A percentile compares a stretch with the other conserved stretches of the same genome.
Conservation (phyloP, 2,329 filamentous ascomycete species). For the Neofusicoccum umdonicola region DNA sequence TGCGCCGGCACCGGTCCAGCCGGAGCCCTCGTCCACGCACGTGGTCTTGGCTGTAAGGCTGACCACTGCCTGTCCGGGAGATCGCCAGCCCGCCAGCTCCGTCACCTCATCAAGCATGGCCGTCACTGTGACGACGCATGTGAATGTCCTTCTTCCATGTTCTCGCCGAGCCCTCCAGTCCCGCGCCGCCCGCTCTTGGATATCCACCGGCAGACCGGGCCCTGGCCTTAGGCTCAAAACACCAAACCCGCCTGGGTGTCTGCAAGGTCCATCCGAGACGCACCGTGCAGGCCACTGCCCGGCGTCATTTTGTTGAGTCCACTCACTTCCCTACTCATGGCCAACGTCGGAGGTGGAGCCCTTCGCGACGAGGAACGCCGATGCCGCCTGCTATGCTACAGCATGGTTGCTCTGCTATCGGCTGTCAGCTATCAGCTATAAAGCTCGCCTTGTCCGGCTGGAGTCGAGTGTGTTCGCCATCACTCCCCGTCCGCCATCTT, state of each 20-base stretch:
- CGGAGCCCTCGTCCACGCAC: not conserved
- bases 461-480: not conserved
- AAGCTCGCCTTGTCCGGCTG: not conserved
- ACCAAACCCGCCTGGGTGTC: not conserved
- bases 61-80: not conserved
- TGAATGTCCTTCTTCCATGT: not conserved
- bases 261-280: not conserved
- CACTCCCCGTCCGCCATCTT: not conserved
- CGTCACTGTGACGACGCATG: not conserved
- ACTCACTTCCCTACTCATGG: not conserved
- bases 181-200: not conserved
- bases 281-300: not conserved
- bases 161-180: not conserved
- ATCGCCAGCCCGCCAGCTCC: not conserved
- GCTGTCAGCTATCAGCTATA: not conserved
- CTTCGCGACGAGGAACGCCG: not conserved
- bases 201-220: not conserved
- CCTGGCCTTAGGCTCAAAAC: not conserved
- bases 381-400: not conserved
- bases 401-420: not conserved
- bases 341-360: not conserved
- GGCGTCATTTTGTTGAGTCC: not conserved
- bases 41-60: not conserved
- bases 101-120: not conserved
- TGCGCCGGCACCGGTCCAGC: not conserved